Base-by-base conservation (phyloP, 176 grass and related monocot genomes). In the Melocanna baccifera region DNA sequence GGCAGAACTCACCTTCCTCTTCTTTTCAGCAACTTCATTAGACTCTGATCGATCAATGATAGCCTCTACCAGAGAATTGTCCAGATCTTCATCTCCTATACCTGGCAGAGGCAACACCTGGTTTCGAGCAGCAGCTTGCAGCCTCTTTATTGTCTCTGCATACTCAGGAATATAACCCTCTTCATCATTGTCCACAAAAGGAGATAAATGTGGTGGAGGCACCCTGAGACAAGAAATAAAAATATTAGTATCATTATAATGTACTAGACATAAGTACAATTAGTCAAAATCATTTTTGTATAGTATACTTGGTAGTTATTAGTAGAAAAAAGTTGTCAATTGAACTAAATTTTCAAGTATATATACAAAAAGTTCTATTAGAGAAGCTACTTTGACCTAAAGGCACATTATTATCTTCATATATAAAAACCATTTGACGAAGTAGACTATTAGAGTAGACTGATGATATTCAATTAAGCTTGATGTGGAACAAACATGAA, bases 151-250 rank as follows among this genome's bases (percentile, higher is more conserved):
- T 59, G 96, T 94, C 70, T 96, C 91, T 20, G 93, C 93, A 85
- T 99, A 99, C 68, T 99, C 96, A 67, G 93, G 96, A 77, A 99
- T 70, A 73, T 99, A 96, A 57, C 96, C 93, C 85, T 99, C 96
- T n/a, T 90, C 87, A 40, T 94, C 91, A 62, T 99, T 91, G 86
- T 99, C 96, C 68, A 99, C 91, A 87, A 99, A 99, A 75, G 96
- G 96, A 74, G 96, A 99, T 76, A 96, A 78, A 94, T 99, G 96
- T 62, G 96, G 93, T 67, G 96, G 96, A 71, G 96, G 93, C 62
- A 94, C 88, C 82, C 96, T 99, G 81, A 83, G 81, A 91, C 47
- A 89, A 12, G 15, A 40, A 71, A 67, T 41, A 36, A 79, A 34
- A 64, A 63, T 36, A 51, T 39, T 30, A 23, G 20, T 9, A 43